Conservation (phyloP, 495 filamentous ascomycete genomes). For the Daldinia bambusicola region DNA sequence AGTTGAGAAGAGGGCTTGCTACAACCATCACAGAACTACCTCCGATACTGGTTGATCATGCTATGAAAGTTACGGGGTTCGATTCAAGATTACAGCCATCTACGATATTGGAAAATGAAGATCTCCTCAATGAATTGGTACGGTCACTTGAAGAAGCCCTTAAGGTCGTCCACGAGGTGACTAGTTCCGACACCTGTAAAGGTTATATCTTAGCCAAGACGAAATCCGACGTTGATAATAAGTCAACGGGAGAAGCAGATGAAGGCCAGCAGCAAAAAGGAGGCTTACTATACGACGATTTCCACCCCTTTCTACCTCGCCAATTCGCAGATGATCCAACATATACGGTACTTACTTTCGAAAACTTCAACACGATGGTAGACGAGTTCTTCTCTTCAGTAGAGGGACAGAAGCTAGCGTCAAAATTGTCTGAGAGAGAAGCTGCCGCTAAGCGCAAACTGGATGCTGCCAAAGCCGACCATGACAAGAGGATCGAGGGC, state of each 20-base stretch:
- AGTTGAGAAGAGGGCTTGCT: slow-evolving; percentile 79
- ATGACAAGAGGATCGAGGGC: slow-evolving; percentile 82
- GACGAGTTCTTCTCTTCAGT: slow-evolving; percentile 97
- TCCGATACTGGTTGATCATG: slow-evolving; percentile 87
- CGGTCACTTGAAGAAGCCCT: slow-evolving; percentile 73
- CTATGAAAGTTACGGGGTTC: slow-evolving; percentile 72
- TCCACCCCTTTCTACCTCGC: slow-evolving; percentile 88
- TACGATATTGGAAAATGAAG: slow-evolving; percentile 72
- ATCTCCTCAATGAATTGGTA: slow-evolving; percentile 71
- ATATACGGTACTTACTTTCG: slow-evolving; percentile 74
- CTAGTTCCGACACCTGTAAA: slow-evolving; percentile 64
- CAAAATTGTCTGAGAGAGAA: slow-evolving; percentile 81
- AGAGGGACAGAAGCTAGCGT: slow-evolving; percentile 92
- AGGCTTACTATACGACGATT: slow-evolving; percentile 85
- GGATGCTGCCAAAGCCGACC: slow-evolving; percentile 81
- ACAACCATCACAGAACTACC: slow-evolving; percentile 86
- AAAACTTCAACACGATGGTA: slow-evolving; percentile 89
- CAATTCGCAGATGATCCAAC: slow-evolving; percentile 78
- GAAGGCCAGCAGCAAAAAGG: slow-evolving; percentile 53
- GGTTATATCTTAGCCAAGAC: slow-evolving; percentile 91
- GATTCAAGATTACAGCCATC: slow-evolving; percentile 71
- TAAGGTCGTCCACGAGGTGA: slow-evolving; percentile 69
- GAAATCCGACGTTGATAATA: slow-evolving; percentile 49
- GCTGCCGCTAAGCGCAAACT: slow-evolving; percentile 82
- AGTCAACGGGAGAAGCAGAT: slow-evolving; percentile 48